phyloP scores from a whole-genome alignment of 768 basidiomycete species.

The Naganishia friedmannii region DNA sequence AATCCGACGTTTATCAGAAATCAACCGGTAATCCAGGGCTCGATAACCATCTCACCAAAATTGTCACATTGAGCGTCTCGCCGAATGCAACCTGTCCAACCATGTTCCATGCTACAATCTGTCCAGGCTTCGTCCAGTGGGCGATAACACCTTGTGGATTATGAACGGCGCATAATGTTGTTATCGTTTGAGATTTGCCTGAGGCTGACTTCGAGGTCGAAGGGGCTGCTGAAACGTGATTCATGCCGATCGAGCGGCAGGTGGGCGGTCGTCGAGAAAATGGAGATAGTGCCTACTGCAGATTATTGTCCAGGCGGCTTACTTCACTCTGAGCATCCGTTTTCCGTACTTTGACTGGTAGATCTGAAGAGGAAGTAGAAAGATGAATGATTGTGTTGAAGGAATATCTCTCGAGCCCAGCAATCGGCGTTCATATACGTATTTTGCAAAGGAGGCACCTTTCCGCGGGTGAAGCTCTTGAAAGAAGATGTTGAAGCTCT shows the following conservation, averaged over 20 bases:
- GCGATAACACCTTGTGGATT: not conserved
- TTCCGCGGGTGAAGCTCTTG: too few species aligned
- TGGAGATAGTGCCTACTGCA: not conserved
- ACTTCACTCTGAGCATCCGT: not conserved
- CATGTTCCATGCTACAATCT: slow-evolving; percentile 14
- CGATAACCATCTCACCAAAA: slow-evolving; percentile 1
- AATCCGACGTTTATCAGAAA: not conserved
- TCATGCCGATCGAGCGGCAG: not conserved
- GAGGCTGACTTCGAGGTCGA: not conserved
- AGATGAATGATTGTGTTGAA: not conserved
- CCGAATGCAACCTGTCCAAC: slow-evolving; percentile 13
- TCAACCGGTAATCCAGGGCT: too few species aligned
- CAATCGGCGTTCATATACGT: not conserved
- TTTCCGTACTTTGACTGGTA: too few species aligned
- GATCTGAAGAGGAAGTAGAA: not conserved
- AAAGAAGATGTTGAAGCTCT: too few species aligned
- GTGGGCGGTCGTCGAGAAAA: not conserved
- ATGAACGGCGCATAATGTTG: slow-evolving; percentile 8
- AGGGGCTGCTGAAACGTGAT: not conserved
- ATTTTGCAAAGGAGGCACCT: not conserved
- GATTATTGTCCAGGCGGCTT: not conserved
- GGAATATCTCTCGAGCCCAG: not conserved
- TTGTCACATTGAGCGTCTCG: not conserved
- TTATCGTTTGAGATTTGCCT: not conserved
- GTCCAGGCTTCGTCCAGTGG: slow-evolving; percentile 12